Conservation (phyloP, 257 asterid genomes). For the Gynochthodes officinalis region DNA sequence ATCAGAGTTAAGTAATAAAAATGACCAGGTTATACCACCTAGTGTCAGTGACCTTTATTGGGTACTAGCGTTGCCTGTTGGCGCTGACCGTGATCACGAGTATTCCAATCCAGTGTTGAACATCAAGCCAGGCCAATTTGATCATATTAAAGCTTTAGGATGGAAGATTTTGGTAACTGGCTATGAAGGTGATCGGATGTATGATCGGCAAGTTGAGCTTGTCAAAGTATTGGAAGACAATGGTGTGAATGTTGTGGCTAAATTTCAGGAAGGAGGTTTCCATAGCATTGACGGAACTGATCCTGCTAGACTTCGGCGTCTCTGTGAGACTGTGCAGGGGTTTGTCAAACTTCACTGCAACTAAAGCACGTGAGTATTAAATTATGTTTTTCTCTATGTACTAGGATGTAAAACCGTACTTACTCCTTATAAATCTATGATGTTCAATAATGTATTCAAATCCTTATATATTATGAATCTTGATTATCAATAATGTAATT, state of each 20-base stretch:
- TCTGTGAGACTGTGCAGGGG: neutral
- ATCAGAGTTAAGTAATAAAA: conserved; percentile 8
- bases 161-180: conserved; percentile 21
- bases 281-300: neutral
- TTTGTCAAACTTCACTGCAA: neutral
- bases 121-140: neutral
- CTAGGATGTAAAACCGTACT: too few relatives aligned
- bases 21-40: conserved; percentile 4
- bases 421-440: too few relatives aligned
- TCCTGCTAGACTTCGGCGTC: neutral
- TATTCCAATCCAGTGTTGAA: conserved; percentile 1
- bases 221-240: conserved; percentile 10
- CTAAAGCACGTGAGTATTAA: neutral
- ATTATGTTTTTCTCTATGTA: too few relatives aligned
- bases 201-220: conserved; percentile 14
- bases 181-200: neutral
- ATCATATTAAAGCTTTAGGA: conserved; percentile 12
- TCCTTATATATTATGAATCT: too few relatives aligned
- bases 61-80: conserved; percentile 16
- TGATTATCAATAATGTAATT: too few relatives aligned
- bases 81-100: conserved; percentile 13
- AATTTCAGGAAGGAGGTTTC: conserved; percentile 11
- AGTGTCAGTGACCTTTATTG: conserved; percentile 11
- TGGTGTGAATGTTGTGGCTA: neutral
- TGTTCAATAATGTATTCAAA: too few relatives aligned